Evolutionary conservation across 1,139 yeast genomes (phyloP).

Genomic region (Insectozyma bohioensis): DNA sequence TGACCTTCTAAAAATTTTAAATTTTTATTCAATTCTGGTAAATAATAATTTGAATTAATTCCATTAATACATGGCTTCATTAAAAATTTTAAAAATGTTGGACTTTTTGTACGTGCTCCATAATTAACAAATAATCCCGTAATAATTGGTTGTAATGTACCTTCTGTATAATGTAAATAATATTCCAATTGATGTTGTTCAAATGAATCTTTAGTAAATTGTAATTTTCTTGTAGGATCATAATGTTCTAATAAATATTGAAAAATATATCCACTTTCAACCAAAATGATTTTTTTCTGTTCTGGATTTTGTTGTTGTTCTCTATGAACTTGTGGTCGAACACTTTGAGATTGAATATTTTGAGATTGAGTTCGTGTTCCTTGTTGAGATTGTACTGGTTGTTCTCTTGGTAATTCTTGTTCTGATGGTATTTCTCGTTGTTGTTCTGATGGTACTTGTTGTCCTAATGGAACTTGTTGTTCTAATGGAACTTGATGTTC

Average conservation of each 20-base stretch:
- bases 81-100: slow-evolving; percentile 25
- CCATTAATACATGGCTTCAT: slow-evolving; percentile 21
- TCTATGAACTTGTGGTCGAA: no score
- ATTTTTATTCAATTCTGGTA: slow-evolving; percentile 23
- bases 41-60: slow-evolving; percentile 28
- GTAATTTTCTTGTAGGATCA: slow-evolving; percentile 26
- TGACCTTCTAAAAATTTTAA: slow-evolving; percentile 31
- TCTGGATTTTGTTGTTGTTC: no score
- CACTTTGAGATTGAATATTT: no score
- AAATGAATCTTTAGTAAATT: slow-evolving; percentile 21
- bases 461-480: no score
- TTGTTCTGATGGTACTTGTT: no score
- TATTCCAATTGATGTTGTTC: slow-evolving; percentile 28
- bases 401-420: no score
- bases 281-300: slow-evolving; percentile 19
- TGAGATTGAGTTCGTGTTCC: no score
- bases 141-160: slow-evolving; percentile 32
- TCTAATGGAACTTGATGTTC: no score
- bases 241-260: slow-evolving; percentile 30
- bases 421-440: no score
- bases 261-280: slow-evolving; percentile 39
- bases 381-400: no score
- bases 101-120: slow-evolving; percentile 26
- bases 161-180: slow-evolving; percentile 39
- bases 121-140: slow-evolving; percentile 29